Percentiles rank a stretch among this genome's conserved stretches.
Evolutionary conservation across 257 asterid genomes (phyloP).

Genomic region (Craterostigma plantagineum): DNA sequence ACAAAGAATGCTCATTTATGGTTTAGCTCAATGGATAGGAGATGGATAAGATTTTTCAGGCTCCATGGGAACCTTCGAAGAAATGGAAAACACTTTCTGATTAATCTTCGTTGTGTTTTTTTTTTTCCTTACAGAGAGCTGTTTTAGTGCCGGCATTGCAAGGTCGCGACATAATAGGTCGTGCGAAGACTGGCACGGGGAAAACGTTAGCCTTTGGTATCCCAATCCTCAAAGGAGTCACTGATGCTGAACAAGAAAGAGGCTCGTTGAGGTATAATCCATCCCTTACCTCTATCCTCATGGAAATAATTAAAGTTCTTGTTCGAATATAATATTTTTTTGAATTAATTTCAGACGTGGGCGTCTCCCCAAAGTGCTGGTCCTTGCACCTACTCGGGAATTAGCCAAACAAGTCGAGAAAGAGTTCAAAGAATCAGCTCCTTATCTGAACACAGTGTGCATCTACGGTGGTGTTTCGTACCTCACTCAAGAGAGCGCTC

Average conservation of each 20-base stretch:
- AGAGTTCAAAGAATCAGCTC: slow-evolving; percentile 77
- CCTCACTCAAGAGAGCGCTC: slow-evolving; percentile 53
- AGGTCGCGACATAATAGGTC: slow-evolving; percentile 88
- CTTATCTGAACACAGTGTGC: slow-evolving; percentile 47
- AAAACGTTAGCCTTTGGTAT: slow-evolving; percentile 47
- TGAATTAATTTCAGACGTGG: slow-evolving; percentile 39
- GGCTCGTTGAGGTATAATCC: slow-evolving; percentile 38
- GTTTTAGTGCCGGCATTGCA: slow-evolving; percentile 79
- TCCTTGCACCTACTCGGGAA: slow-evolving; percentile 97
- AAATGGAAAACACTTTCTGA: no score
- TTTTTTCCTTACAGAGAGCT: slow-evolving; percentile 41
- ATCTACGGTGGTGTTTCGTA: slow-evolving; percentile 84
- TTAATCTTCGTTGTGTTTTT: neutral
- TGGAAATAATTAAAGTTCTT: slow-evolving; percentile 5
- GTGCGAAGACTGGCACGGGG: slow-evolving; percentile 99
- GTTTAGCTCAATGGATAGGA: no score
- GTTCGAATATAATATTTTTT: slow-evolving; percentile 6
- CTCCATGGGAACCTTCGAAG: no score
- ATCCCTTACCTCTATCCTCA: neutral
- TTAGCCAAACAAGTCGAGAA: slow-evolving; percentile 94
- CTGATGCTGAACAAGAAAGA: slow-evolving; percentile 35
- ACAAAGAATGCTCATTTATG: no score
- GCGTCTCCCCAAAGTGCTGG: slow-evolving; percentile 65
- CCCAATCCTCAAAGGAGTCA: slow-evolving; percentile 64
- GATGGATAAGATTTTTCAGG: no score